Conservation (phyloP, 352 stramenopile species). For the Globisporangium megalacanthum region DNA sequence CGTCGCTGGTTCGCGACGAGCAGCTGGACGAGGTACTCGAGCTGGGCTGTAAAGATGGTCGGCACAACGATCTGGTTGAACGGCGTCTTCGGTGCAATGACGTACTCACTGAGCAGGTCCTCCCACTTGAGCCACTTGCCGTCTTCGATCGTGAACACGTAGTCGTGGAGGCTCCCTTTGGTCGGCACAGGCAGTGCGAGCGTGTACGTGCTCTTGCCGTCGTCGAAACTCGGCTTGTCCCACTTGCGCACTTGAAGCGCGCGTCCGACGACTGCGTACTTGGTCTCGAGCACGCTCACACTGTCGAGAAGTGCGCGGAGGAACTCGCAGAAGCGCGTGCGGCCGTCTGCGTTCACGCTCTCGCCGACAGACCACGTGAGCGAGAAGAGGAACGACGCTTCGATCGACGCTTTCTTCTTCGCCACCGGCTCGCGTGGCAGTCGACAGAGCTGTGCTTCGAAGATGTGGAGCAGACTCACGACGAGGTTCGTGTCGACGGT, state of each 20-base stretch:
- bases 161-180: slow-evolving; percentile 83
- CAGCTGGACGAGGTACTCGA: slow-evolving; percentile 85
- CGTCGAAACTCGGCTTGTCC: slow-evolving; percentile 65
- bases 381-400: slow-evolving; percentile 88
- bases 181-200: slow-evolving; percentile 47
- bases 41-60: slow-evolving; percentile 90
- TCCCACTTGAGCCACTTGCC: slow-evolving; percentile 91
- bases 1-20: slow-evolving; percentile 79
- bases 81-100: slow-evolving; percentile 78
- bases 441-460: slow-evolving; percentile 72
- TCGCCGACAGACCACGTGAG: slow-evolving; percentile 90
- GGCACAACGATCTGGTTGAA: slow-evolving; percentile 93
- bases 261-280: slow-evolving; percentile 70
- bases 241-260: slow-evolving; percentile 82
- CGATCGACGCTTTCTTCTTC: slow-evolving; percentile 61
- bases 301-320: slow-evolving; percentile 72
- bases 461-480: slow-evolving; percentile 82
- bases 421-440: slow-evolving; percentile 61
- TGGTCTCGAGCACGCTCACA: slow-evolving; percentile 57
- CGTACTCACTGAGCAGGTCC: slow-evolving; percentile 81
- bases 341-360: slow-evolving; percentile 66
- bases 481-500: slow-evolving; percentile 91
- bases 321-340: slow-evolving; percentile 78
- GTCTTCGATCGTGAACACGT: slow-evolving; percentile 79
- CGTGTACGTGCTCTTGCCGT: slow-evolving; percentile 44